Evolutionary conservation across 2,329 filamentous ascomycete species (phyloP).

Genomic region (Truncatella angustata): DNA sequence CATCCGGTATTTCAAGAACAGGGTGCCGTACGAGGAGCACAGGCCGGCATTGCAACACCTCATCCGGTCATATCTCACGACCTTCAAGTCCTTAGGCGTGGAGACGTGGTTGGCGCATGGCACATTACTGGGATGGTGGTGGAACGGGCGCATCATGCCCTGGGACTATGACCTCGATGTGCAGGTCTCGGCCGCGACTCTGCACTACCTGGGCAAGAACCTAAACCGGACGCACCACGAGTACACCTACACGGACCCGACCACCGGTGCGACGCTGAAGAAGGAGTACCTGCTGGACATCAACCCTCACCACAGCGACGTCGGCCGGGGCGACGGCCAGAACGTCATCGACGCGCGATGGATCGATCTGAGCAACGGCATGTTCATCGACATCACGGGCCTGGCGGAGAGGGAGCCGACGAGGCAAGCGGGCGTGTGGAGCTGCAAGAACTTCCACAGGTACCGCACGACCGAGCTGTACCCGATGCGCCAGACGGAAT

Average conservation of each 20-base stretch:
- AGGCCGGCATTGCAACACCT: constrained; percentile 66
- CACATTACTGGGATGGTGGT: constrained; percentile 85
- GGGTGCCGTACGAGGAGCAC: constrained; percentile 66
- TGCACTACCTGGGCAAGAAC: constrained; percentile 61
- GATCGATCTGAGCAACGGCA: constrained; percentile 73
- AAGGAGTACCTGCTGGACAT: constrained; percentile 70
- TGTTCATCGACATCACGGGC: constrained; percentile 83
- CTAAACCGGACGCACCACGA: constrained; percentile 68
- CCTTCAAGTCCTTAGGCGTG: constrained; percentile 60
- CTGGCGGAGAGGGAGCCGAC: constrained; percentile 65
- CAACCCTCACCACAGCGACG: constrained; percentile 66
- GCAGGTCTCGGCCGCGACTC: constrained; percentile 68
- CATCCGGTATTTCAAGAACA: constrained; percentile 61
- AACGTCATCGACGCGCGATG: constrained; percentile 85
- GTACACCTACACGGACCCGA: constrained; percentile 44
- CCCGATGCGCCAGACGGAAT: constrained; percentile 70
- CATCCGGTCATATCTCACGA: constrained; percentile 70
- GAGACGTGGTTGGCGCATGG: constrained; percentile 89
- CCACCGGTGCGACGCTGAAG: constrained; percentile 15
- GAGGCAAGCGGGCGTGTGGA: constrained; percentile 63
- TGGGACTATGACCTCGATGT: constrained; percentile 87
- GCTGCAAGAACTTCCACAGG: constrained; percentile 76
- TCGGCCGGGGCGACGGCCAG: constrained; percentile 61
- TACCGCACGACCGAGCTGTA: constrained; percentile 72
- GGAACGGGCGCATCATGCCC: constrained; percentile 76